A percentile compares a stretch with the other conserved stretches of the same genome.
Evolutionary conservation across 2,329 filamentous ascomycete genomes (phyloP).

Genomic region (Monosporascus sp.): DNA sequence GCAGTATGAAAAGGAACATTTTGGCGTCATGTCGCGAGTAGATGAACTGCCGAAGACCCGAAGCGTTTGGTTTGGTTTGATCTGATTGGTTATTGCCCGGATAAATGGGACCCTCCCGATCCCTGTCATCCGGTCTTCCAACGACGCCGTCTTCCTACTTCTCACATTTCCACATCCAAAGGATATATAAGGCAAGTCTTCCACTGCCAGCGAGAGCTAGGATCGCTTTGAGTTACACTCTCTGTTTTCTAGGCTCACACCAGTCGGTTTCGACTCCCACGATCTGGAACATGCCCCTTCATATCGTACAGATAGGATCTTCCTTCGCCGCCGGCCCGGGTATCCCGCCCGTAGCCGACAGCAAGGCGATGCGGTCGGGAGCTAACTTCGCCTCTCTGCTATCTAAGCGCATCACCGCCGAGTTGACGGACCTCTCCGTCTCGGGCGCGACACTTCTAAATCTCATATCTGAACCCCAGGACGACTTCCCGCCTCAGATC

Average conservation of each 20-base stretch:
- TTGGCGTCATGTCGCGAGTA: background rate
- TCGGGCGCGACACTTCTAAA: background rate
- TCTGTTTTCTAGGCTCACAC: too few species aligned
- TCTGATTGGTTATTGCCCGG: background rate
- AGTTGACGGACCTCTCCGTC: background rate
- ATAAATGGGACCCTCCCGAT: background rate
- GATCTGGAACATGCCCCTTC: constrained; percentile 1
- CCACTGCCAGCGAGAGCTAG: too few species aligned
- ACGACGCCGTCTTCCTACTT: too few species aligned
- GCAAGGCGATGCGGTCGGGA: constrained; percentile 1
- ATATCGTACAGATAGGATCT: constrained; percentile 4
- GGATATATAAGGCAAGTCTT: too few species aligned
- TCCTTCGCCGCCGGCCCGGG: constrained; percentile 7
- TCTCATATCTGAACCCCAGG: background rate
- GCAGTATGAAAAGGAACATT: too few species aligned
- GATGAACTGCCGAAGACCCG: background rate
- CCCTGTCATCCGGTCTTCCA: too few species aligned
- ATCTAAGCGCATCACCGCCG: background rate
- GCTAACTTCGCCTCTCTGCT: constrained; percentile 1
- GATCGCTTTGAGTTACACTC: too few species aligned
- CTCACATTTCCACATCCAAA: too few species aligned
- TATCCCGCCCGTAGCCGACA: constrained; percentile 2
- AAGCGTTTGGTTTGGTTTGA: background rate
- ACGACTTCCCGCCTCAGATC: constrained; percentile 29
- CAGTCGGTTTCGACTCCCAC: too few species aligned